phyloP scores from a whole-genome alignment of 176 grass and related monocot species.

The Carex kokanica region DNA sequence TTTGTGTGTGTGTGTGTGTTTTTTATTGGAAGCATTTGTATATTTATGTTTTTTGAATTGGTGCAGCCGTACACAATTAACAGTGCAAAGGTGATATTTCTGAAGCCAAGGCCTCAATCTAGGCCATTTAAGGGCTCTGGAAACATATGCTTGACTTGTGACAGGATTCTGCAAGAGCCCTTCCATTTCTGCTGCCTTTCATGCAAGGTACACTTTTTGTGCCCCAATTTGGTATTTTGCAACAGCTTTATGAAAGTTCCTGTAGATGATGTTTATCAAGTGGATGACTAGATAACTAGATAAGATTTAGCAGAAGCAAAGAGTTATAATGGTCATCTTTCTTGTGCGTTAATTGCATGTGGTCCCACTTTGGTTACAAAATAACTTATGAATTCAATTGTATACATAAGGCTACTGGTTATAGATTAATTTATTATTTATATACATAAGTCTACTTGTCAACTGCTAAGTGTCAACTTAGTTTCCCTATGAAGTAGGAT shows the following conservation, averaged over 20 bases:
- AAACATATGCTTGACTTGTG: constrained; percentile 91
- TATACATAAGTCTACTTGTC: constrained; percentile 12
- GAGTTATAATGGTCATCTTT: background rate
- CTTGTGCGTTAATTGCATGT: background rate
- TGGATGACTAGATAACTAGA: background rate
- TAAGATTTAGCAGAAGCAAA: background rate
- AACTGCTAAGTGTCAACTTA: constrained; percentile 6
- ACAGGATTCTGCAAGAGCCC: constrained; percentile 96
- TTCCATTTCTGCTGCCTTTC: constrained; percentile 98
- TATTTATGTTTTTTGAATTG: background rate
- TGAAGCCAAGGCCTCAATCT: constrained; percentile 88
- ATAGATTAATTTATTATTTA: background rate
- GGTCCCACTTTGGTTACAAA: background rate
- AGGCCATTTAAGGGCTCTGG: constrained; percentile 95
- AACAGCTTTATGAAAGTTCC: constrained; percentile 10
- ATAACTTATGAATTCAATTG: background rate
- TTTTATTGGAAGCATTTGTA: background rate
- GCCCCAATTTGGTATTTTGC: constrained; percentile 10
- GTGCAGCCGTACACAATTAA: constrained; percentile 95
- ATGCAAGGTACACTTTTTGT: constrained; percentile 63
- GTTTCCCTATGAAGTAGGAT: constrained; percentile 9
- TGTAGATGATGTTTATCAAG: background rate
- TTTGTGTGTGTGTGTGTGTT: background rate
- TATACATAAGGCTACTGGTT: background rate
- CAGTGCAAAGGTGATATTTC: constrained; percentile 92